Conservation (phyloP, 257 asterid genomes). For the Fraxinus cuspidata region DNA sequence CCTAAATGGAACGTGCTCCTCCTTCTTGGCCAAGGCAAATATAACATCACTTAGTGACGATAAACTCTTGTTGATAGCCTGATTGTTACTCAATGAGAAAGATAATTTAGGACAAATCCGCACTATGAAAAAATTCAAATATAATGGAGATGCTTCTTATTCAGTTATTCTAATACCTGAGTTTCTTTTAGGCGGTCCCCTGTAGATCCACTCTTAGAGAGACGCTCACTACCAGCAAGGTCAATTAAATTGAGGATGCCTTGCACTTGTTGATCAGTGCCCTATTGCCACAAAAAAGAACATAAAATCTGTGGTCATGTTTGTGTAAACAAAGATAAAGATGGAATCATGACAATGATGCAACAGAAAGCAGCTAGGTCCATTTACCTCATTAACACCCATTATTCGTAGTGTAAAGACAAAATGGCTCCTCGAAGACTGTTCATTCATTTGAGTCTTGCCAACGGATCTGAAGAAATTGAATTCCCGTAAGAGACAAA, state of each 20-base stretch:
- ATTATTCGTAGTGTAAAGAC: slow-evolving; percentile 81
- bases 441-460: slow-evolving; percentile 93
- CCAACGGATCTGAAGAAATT: slow-evolving; percentile 71
- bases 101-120: slow-evolving; percentile 9
- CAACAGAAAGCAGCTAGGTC: not conserved
- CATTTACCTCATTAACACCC: slow-evolving; percentile 78
- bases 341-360: not conserved
- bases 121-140: not conserved
- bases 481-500: slow-evolving; percentile 3
- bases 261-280: slow-evolving; percentile 94
- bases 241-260: slow-evolving; percentile 87
- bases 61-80: slow-evolving; percentile 94
- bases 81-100: slow-evolving; percentile 8
- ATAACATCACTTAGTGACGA: slow-evolving; percentile 95
- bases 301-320: not conserved
- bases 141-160: not conserved
- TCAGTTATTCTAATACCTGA: slow-evolving; percentile 50
- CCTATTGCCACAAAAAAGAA: slow-evolving; percentile 35
- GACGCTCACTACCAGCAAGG: slow-evolving; percentile 98
- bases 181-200: slow-evolving; percentile 96
- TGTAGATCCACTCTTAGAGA: slow-evolving; percentile 88
- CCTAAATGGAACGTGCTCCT: slow-evolving; percentile 90
- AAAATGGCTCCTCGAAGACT: slow-evolving; percentile 91
- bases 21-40: slow-evolving; percentile 91
- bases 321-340: not conserved